These are phyloP conservation scores for Claviceps cyperi DNA, from an alignment of 2,329 filamentous ascomycete genomes.

Conservation along the genomic window DNA sequence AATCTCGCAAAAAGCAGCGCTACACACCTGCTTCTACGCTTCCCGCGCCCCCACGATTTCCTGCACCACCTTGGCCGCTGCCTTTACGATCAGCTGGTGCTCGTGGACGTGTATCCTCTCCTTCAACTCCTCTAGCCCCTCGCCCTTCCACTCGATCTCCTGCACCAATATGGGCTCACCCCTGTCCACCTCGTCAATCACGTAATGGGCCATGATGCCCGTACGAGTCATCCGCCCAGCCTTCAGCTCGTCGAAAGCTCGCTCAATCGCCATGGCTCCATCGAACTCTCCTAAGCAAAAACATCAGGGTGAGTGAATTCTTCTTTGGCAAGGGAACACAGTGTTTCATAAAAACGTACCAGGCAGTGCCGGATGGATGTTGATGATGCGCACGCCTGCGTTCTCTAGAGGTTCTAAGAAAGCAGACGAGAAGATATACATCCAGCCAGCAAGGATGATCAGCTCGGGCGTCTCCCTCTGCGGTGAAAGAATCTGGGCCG, in stretches of 20 bases:
- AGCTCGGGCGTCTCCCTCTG: conserved; percentile 48
- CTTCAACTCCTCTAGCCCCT: conserved; percentile 51
- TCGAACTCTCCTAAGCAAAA: conserved; percentile 48
- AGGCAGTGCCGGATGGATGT: conserved; percentile 59
- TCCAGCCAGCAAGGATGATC: conserved; percentile 73
- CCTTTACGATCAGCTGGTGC: conserved; percentile 66
- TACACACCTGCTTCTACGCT: neutral
- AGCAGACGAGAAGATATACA: conserved; percentile 60
- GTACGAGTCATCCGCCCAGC: conserved; percentile 51
- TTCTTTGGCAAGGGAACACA: no score
- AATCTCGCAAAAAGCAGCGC: neutral
- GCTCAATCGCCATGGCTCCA: conserved; percentile 62
- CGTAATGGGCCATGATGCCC: conserved; percentile 83
- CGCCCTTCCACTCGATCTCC: conserved; percentile 44
- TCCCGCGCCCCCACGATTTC: conserved; percentile 18
- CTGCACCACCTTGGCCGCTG: conserved; percentile 36
- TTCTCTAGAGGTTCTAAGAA: conserved; percentile 56
- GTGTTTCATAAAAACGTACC: neutral
- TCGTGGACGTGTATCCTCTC: conserved; percentile 62
- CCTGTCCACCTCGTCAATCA: conserved; percentile 66
- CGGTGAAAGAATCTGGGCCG: conserved; percentile 42
- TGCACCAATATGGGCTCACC: conserved; percentile 47
- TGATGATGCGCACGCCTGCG: conserved; percentile 56
- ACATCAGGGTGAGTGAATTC: no score
- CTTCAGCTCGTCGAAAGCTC: conserved; percentile 61